phyloP scores from a whole-genome alignment of 371 early-diverging fungal genomes.

The Apophysomyces ossiformis region DNA sequence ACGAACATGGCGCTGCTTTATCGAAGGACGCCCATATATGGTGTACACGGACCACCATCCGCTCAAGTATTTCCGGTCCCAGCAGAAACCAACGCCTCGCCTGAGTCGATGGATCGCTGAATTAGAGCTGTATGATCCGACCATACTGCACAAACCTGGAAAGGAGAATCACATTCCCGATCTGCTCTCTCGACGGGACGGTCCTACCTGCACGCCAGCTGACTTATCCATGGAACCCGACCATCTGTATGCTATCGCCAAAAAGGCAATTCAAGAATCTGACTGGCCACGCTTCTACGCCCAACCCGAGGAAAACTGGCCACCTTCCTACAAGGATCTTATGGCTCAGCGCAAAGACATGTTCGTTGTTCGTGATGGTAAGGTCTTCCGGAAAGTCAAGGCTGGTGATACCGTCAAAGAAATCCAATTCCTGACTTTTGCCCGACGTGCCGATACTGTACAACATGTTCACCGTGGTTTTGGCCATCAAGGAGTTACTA shows the following conservation, averaged over 20 bases:
- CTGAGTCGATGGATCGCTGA: slow-evolving; percentile 35
- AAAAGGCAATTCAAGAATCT: neutral
- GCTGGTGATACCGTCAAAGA: neutral
- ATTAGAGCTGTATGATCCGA: slow-evolving; percentile 33
- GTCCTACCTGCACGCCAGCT: neutral
- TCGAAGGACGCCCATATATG: slow-evolving; percentile 26
- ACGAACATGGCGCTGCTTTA: slow-evolving; percentile 31
- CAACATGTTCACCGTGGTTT: slow-evolving; percentile 17
- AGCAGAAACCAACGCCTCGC: slow-evolving; percentile 16
- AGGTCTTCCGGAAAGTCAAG: too few relatives aligned
- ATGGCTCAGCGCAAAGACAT: slow-evolving; percentile 10
- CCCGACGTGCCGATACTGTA: slow-evolving; percentile 18
- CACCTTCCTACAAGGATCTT: neutral
- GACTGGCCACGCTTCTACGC: slow-evolving; percentile 30
- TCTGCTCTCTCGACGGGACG: slow-evolving; percentile 16
- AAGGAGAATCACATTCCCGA: slow-evolving; percentile 31
- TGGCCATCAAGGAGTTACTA: slow-evolving; percentile 19
- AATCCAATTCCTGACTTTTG: slow-evolving; percentile 15
- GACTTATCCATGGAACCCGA: slow-evolving; percentile 23
- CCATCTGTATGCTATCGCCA: slow-evolving; percentile 15
- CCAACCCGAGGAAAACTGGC: slow-evolving; percentile 4
- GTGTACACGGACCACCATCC: slow-evolving; percentile 29
- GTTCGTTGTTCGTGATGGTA: slow-evolving; percentile 4
- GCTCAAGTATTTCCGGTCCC: too few relatives aligned
- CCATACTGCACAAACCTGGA: slow-evolving; percentile 23